A percentile compares a stretch with the other conserved stretches of the same genome.
phyloP scores from a whole-genome alignment of 73 alveolate genomes.

The Tetrahymena thermophila region DNA sequence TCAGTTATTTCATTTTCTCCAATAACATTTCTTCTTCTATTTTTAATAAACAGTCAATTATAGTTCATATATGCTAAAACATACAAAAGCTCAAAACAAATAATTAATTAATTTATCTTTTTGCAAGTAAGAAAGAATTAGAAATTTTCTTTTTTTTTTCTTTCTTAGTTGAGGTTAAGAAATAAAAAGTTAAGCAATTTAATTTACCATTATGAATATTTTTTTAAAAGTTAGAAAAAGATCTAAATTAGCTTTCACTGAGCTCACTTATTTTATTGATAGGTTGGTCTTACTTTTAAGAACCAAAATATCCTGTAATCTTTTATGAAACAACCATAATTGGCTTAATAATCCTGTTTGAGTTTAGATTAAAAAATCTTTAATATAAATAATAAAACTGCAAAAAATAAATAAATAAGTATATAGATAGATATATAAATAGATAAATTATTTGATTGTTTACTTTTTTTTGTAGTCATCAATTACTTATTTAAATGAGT shows the following conservation, averaged over 20 bases:
- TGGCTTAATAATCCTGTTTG: background rate
- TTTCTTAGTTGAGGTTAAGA: no score
- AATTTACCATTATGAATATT: background rate
- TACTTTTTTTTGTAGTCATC: background rate
- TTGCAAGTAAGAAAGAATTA: no score
- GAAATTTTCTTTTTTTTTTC: no score
- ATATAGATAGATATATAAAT: no score
- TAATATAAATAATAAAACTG: no score
- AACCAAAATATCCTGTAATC: background rate
- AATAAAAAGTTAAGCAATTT: background rate
- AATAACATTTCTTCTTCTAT: background rate
- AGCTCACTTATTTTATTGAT: background rate
- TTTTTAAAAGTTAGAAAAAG: background rate
- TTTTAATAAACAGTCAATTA: background rate
- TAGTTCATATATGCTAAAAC: no score
- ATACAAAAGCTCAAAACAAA: no score
- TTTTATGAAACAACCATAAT: background rate
- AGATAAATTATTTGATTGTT: background rate
- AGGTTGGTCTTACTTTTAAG: background rate
- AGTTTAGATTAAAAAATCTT: no score
- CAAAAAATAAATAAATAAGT: no score
- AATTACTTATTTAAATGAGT: background rate
- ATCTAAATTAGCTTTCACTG: background rate
- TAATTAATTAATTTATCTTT: no score
- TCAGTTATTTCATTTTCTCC: background rate